A percentile compares a stretch with the other conserved stretches of the same genome.
These are phyloP conservation scores for Xylaria polymorpha DNA, from an alignment of 2,329 filamentous ascomycete genomes.

Conservation along the genomic window DNA sequence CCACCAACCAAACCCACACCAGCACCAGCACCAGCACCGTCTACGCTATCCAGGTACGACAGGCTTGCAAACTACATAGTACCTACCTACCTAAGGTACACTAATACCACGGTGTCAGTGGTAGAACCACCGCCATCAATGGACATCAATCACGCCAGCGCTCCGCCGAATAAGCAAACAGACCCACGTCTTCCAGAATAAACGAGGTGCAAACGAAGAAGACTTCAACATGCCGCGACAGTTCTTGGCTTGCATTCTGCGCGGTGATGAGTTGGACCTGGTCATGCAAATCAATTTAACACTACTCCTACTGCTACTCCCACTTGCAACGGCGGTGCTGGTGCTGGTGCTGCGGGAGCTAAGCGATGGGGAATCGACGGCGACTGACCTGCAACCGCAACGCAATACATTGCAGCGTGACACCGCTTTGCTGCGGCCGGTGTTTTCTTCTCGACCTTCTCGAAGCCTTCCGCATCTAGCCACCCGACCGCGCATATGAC, in stretches of 20 bases:
- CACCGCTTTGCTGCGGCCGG: constrained; percentile 44
- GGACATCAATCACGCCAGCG: constrained; percentile 32
- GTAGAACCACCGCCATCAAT: background rate
- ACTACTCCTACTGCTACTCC: constrained; percentile 18
- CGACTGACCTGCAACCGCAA: constrained; percentile 4
- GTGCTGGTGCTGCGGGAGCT: constrained; percentile 22
- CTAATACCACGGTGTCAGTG: constrained; percentile 3
- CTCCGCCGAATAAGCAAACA: constrained; percentile 21
- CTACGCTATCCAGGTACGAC: background rate
- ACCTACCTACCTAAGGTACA: no score
- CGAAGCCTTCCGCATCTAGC: constrained; percentile 49
- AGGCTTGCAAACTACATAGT: constrained; percentile 2
- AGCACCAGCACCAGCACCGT: background rate
- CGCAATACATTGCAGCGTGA: constrained; percentile 41
- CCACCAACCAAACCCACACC: constrained; percentile 16
- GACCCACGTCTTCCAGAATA: constrained; percentile 16
- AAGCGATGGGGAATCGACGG: constrained; percentile 17
- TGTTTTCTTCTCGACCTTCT: constrained; percentile 44
- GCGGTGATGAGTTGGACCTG: constrained; percentile 36
- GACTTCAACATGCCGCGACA: constrained; percentile 16
- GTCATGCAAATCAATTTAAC: constrained; percentile 43
- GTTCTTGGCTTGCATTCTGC: constrained; percentile 36
- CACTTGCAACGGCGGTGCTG: constrained; percentile 16
- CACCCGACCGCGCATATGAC: constrained; percentile 44
- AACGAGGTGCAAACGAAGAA: constrained; percentile 29